Evolutionary conservation across 495 filamentous ascomycete genomes (phyloP).

Genomic region (Penicillium samsonianum): DNA sequence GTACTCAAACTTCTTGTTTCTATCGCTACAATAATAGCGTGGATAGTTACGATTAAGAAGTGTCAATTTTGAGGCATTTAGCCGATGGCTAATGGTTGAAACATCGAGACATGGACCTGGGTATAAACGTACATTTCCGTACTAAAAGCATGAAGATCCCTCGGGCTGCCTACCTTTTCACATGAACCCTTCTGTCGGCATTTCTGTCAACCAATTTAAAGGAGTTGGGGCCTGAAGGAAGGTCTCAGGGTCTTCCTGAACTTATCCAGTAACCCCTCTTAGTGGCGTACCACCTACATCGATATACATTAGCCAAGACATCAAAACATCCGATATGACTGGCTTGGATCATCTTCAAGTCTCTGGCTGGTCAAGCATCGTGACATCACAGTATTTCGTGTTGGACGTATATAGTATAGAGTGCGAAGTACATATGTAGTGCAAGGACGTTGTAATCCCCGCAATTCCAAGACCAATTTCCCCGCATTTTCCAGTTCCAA

Average conservation of each 20-base stretch:
- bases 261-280: neutral
- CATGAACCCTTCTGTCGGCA: neutral
- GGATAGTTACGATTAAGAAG: too few relatives aligned
- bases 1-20: neutral
- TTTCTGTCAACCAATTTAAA: neutral
- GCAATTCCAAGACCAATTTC: neutral
- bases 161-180: neutral
- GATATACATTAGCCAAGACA: neutral
- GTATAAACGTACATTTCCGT: neutral
- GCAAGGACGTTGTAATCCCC: neutral
- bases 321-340: neutral
- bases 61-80: neutral
- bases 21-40: neutral
- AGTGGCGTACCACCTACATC: conserved; percentile 2
- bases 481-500: neutral
- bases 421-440: too few relatives aligned
- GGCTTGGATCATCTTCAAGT: neutral
- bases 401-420: too few relatives aligned
- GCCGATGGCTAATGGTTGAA: too few relatives aligned
- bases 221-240: neutral
- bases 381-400: neutral
- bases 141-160: neutral
- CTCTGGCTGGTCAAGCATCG: neutral
- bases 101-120: neutral
- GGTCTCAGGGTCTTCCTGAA: neutral